These are phyloP conservation scores for Ascochyta clinopodiicola DNA, from an alignment of 2,329 filamentous ascomycete genomes.

Conservation along the genomic window DNA sequence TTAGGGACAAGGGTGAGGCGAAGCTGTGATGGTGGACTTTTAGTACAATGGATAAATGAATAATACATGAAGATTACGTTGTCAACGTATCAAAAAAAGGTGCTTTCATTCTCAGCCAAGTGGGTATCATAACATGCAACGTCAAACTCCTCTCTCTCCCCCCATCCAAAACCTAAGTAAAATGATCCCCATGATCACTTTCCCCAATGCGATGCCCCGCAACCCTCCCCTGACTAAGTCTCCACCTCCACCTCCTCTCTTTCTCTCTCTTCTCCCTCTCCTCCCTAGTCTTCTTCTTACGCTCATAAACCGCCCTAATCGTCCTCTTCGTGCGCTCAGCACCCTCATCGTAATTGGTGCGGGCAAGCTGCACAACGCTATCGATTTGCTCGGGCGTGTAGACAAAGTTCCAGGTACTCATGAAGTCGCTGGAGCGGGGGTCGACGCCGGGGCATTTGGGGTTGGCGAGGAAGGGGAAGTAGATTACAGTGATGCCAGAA, in stretches of 20 bases:
- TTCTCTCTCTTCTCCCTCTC: conserved; percentile 55
- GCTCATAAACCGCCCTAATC: conserved; percentile 87
- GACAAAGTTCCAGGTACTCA: conserved; percentile 98
- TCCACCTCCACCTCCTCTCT: conserved; percentile 47
- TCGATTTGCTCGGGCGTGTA: conserved; percentile 93
- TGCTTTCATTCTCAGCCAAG: conserved; percentile 16
- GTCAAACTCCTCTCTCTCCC: neutral
- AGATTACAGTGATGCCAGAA: conserved; percentile 87
- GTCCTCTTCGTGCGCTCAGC: conserved; percentile 77
- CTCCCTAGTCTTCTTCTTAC: conserved; percentile 76
- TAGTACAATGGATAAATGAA: too few species aligned
- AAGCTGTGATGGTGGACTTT: conserved; percentile 5
- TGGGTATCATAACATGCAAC: conserved; percentile 19
- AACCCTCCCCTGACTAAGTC: conserved; percentile 56
- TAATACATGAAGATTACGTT: too few species aligned
- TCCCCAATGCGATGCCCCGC: conserved; percentile 63
- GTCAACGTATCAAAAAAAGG: neutral
- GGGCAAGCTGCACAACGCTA: conserved; percentile 78
- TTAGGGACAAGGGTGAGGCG: conserved; percentile 52
- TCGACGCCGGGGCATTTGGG: conserved; percentile 80
- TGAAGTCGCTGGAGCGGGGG: conserved; percentile 80
- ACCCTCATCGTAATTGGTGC: conserved; percentile 86
- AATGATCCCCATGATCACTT: conserved; percentile 66
- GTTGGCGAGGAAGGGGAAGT: conserved; percentile 89
- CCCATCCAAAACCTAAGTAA: conserved; percentile 54